Conservation (phyloP, 2,329 filamentous ascomycete genomes). For the Fusarium haematococcum region DNA sequence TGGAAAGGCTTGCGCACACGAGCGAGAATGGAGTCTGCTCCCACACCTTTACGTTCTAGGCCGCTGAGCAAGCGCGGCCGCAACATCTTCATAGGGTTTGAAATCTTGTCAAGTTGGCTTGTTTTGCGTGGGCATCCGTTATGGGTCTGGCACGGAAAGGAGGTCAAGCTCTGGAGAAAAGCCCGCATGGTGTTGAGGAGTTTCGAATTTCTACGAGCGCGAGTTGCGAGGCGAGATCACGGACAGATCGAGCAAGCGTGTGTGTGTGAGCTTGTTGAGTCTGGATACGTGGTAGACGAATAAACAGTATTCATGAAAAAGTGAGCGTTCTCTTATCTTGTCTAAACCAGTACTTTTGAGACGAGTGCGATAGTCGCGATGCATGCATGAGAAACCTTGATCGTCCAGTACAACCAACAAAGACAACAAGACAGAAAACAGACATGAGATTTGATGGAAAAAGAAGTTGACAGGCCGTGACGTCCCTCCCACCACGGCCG, state of each 20-base stretch:
- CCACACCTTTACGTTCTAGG: conserved; percentile 19
- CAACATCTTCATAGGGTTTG: conserved; percentile 7
- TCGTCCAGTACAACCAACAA: conserved; percentile 37
- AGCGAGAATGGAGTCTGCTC: conserved; percentile 3
- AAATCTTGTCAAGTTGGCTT: conserved; percentile 8
- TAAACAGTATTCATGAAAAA: conserved; percentile 33
- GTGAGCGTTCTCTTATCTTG: conserved; percentile 42
- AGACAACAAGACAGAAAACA: conserved; percentile 37
- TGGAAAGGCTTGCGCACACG: conserved; percentile 12
- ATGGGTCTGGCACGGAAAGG: conserved; percentile 25
- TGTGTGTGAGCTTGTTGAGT: neutral
- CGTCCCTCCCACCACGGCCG: conserved; percentile 72
- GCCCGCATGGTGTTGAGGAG: conserved; percentile 34
- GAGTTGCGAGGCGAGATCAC: neutral
- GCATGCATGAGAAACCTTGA: conserved; percentile 38
- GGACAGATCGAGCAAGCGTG: neutral
- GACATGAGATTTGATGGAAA: conserved; percentile 33
- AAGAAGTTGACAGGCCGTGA: conserved; percentile 57
- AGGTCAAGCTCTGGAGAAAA: conserved; percentile 33
- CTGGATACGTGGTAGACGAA: conserved; percentile 11
- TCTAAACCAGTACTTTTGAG: conserved; percentile 43
- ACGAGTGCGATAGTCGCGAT: conserved; percentile 39
- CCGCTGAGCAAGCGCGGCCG: conserved; percentile 4
- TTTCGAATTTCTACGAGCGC: conserved; percentile 14
- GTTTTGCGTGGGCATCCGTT: conserved; percentile 28